Evolutionary conservation across 176 grass and related monocot species (phyloP), one percentile per base, ranked within the genome.

Genomic region (Aechmea fasciata): DNA sequence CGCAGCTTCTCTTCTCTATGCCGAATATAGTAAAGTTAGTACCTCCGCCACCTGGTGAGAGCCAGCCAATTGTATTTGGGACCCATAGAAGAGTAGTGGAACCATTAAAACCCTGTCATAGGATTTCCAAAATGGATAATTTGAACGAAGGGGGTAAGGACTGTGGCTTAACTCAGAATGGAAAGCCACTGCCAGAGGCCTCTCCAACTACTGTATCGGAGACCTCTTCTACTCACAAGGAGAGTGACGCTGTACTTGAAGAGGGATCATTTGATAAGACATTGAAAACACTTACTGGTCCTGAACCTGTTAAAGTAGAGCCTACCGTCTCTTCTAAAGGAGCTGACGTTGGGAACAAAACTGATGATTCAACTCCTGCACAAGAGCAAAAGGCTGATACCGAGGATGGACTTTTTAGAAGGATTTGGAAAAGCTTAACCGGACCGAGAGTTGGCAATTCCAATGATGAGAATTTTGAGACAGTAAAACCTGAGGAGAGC

Each of bases 1-100:
- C 80, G 17, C 50, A 41, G 47, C 69, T 99, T 52, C 64, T 99
- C 22, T 51, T 54, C 52, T 85, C 94, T 6, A 71, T 92, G 69
- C 77, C 84, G 69, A 67, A 73, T 80, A 59, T 76, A 80, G 55
- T 93, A 51, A 57, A 77, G 68, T 57, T 85, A 11, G 13, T 82
- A 14, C 51, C 71, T 11, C 69, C 51, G 73, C 11, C 24, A 69
- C 0, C 3, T 41, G 29, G 69, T 54, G 54, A 77, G 72, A n/a
- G 52, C 11, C 57, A 87, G 51, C 62, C 14, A 25, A 23, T 11
- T 79, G 84, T 73, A 47, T 11, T 77, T 67, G 14, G 69, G 17
- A 76, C 12, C 11, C 63, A 52, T 17, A 80, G 49, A 64, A 69
- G 23, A 41, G 63, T 15, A 13, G 49, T 13, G 11, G 79, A 77